A percentile compares a stretch with the other conserved stretches of the same genome.
phyloP scores from a whole-genome alignment of 2,329 filamentous ascomycete genomes.

The Ascochyta koolunga region DNA sequence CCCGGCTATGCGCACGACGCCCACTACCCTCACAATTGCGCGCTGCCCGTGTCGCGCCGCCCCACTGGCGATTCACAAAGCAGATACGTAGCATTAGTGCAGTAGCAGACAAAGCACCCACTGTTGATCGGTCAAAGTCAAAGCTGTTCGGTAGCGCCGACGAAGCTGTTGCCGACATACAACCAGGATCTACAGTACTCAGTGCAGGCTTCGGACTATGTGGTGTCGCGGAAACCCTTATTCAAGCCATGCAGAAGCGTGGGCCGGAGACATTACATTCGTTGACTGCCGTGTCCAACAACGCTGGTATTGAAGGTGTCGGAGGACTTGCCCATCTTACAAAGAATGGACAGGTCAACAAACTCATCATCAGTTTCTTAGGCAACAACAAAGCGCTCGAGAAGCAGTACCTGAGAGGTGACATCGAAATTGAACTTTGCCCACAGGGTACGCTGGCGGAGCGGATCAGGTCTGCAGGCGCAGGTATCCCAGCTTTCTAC shows the following conservation, averaged over 20 bases:
- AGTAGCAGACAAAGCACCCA: conserved; percentile 31
- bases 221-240: conserved; percentile 49
- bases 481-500: conserved; percentile 81
- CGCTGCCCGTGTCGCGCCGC: conserved; percentile 23
- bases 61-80: conserved; percentile 30
- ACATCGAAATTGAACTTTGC: conserved; percentile 76
- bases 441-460: conserved; percentile 78
- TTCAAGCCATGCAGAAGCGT: conserved; percentile 42
- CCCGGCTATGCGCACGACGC: conserved; percentile 34
- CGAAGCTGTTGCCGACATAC: conserved; percentile 46
- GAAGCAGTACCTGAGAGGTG: conserved; percentile 72
- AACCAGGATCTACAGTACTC: conserved; percentile 45
- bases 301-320: conserved; percentile 72
- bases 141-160: conserved; percentile 47
- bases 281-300: conserved; percentile 80
- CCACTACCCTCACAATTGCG: conserved; percentile 38
- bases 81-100: conserved; percentile 34
- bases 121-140: conserved; percentile 43
- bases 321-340: conserved; percentile 71
- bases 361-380: conserved; percentile 77
- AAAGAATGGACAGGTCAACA: conserved; percentile 70
- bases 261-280: conserved; percentile 40
- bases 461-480: conserved; percentile 73
- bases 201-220: conserved; percentile 49
- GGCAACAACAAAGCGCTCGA: conserved; percentile 80